These are phyloP conservation scores for Fagus sylvatica DNA, from an alignment of 306 rosid genomes.

Conservation along the genomic window DNA sequence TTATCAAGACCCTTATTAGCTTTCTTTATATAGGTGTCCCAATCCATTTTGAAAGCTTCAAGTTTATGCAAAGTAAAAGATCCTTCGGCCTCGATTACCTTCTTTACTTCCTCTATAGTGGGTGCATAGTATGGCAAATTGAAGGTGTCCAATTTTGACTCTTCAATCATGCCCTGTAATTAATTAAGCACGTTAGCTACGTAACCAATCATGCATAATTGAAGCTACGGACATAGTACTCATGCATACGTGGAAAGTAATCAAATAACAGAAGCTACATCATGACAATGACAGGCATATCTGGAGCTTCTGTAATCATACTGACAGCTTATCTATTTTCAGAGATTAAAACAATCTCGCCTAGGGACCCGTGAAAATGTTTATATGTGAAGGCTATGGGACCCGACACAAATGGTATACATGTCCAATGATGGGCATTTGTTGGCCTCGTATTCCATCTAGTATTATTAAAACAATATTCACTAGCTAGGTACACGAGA, in stretches of 20 bases:
- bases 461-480: no score
- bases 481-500: no score
- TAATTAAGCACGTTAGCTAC: not conserved
- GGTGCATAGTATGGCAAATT: conserved; percentile 43
- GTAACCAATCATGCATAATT: not conserved
- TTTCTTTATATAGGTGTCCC: conserved; percentile 32
- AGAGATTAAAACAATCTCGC: no score
- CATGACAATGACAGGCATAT: no score
- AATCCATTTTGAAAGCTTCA: conserved; percentile 15
- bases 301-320: no score
- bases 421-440: no score
- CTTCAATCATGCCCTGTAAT: conserved; percentile 40
- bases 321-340: no score
- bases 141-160: conserved; percentile 33
- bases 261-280: not conserved
- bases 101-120: conserved; percentile 31
- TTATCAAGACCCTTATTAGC: conserved; percentile 6
- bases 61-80: conserved; percentile 33
- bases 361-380: no score
- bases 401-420: no score
- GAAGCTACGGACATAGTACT: not conserved
- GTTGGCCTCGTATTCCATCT: no score
- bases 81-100: conserved; percentile 39
- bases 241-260: not conserved
- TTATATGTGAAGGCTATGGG: no score